Evolutionary conservation across 202 grass and related monocot genomes (phyloP).

Genomic region (Brachypodium distachyon): DNA sequence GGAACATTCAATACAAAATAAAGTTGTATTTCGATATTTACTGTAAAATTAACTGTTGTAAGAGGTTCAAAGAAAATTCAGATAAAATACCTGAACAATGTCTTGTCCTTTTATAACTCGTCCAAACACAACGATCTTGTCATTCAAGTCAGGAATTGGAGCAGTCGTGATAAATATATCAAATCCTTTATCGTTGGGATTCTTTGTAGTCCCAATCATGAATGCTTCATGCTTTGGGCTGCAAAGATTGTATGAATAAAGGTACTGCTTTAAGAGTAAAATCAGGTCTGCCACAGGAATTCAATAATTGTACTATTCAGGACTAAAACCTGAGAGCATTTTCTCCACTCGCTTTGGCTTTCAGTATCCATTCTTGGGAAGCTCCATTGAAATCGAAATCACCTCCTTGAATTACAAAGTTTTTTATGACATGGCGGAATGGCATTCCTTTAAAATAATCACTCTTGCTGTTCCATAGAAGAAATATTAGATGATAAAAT

Average conservation of each 20-base stretch:
- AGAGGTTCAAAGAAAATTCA: not conserved
- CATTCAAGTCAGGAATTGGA: constrained; percentile 90
- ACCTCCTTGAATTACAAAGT: constrained; percentile 93
- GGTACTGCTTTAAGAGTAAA: not conserved
- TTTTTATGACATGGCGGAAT: constrained; percentile 90
- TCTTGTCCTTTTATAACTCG: constrained; percentile 79
- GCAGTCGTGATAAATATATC: constrained; percentile 95
- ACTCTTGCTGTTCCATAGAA: constrained; percentile 49
- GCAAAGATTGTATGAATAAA: constrained; percentile 8
- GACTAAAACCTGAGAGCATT: constrained; percentile 60
- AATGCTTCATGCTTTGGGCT: constrained; percentile 92
- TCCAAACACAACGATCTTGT: constrained; percentile 85
- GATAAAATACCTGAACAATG: constrained; percentile 78
- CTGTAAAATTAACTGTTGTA: not conserved
- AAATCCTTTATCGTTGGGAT: constrained; percentile 72
- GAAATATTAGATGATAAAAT: constrained; percentile 15
- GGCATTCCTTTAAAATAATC: constrained; percentile 92
- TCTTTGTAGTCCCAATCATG: constrained; percentile 84
- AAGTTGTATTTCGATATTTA: not conserved
- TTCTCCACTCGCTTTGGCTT: constrained; percentile 66
- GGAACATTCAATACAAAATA: not conserved
- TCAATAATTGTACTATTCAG: constrained; percentile 6
- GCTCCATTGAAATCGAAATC: constrained; percentile 60
- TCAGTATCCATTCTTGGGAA: constrained; percentile 84
- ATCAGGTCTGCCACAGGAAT: not conserved